Conservation (phyloP, 148 eudicot species). For the Persicaria maculosa region DNA sequence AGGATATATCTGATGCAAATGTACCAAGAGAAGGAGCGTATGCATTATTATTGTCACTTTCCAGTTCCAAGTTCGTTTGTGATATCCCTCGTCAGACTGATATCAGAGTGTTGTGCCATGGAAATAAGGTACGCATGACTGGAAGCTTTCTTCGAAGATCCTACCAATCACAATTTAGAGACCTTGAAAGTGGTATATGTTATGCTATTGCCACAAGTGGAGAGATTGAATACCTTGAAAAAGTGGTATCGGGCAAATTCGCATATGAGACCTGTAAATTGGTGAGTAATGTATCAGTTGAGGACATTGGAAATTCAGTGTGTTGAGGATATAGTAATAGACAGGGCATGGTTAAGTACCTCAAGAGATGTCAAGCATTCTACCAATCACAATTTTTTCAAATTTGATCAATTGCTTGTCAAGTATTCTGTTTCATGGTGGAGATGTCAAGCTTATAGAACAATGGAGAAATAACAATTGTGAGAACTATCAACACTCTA, state of each 20-base stretch:
- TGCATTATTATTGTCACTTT: not conserved
- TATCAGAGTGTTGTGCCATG: slow-evolving; percentile 16
- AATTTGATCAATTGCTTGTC: too few species aligned
- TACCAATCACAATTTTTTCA: too few species aligned
- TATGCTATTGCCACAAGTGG: too few species aligned
- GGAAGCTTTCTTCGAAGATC: slow-evolving; percentile 17
- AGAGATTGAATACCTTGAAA: slow-evolving; percentile 91
- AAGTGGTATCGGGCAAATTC: slow-evolving; percentile 86
- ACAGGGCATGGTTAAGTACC: slow-evolving; percentile 29
- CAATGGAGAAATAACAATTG: too few species aligned
- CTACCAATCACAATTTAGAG: not conserved
- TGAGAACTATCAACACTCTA: too few species aligned
- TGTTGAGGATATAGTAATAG: not conserved
- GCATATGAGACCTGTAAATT: slow-evolving; percentile 68
- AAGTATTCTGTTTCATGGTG: slow-evolving; percentile 89
- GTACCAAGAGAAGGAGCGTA: too few species aligned
- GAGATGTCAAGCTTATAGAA: too few species aligned
- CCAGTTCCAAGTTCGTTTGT: slow-evolving; percentile 7
- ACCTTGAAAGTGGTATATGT: too few species aligned
- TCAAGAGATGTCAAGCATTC: slow-evolving; percentile 77
- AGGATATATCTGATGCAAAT: too few species aligned
- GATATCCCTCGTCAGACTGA: slow-evolving; percentile 13
- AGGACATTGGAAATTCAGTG: not conserved
- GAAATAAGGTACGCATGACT: slow-evolving; percentile 10
- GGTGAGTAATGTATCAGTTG: too few species aligned